Evolutionary conservation across 2,329 filamentous ascomycete genomes (phyloP), one percentile per base, ranked within the genome.

Genomic region (Alternaria alternata): DNA sequence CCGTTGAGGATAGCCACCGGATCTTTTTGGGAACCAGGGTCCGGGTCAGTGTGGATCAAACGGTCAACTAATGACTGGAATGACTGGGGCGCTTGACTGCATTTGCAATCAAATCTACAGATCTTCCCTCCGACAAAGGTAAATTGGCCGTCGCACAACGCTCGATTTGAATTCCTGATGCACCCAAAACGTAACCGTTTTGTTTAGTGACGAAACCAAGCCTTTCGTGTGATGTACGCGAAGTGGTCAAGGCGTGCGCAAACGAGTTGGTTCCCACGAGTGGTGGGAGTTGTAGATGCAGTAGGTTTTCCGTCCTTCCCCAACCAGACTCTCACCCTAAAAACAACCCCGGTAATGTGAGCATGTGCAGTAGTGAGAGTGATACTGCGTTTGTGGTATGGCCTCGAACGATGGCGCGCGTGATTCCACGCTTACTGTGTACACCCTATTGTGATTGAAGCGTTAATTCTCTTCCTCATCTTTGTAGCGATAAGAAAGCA

Each of bases 391-490:
- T 38, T 26, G 30, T 36, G 28, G 46, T 20, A 38, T 49, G 46
- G 46, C 46, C 46, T 49, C 46, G 44, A 48, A 28, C 22, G 36
- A 48, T 48, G 44, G 53, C 30, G 28, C 44, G 43, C 22, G 16
- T 34, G 24, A 42, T 51, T 39, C 22, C 44, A 44, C 30, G 53
- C 36, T 42, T 56, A 22, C 46, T 42, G 16, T 16, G 46, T 39
- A 34, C 34, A 34, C 38, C 16, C 32, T 56, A 36, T 8, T 56
- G 53, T 18, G 14, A 56, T 41, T 32, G 30, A 42, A 46, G 36
- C 53, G 34, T 49, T 42, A 49, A 20, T 48, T 44, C 8, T 56
- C 36, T 49, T 56, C 53, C 32, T 34, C 46, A 49, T 42, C 44
- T 34, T 16, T 36, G 36, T 36, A 34, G 24, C 44, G 53, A 44